These are phyloP conservation scores for Russula emetica DNA, from an alignment of 768 basidiomycete species.

Conservation along the genomic window DNA sequence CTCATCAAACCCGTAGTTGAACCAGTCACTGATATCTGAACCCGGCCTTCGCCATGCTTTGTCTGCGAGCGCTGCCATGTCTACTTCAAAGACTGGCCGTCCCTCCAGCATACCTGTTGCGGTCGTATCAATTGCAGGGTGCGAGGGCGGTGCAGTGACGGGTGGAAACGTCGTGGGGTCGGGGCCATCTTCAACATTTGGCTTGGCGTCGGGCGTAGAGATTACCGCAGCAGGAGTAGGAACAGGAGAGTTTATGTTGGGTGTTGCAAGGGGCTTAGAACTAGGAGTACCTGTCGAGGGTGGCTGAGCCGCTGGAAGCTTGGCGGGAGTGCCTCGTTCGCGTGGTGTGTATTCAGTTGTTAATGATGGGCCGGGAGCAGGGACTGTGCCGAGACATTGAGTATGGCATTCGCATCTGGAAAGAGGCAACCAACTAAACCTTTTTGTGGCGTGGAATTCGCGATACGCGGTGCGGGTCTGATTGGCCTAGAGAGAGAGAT, in stretches of 20 bases:
- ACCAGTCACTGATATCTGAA: conserved; percentile 94
- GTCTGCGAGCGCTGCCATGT: conserved; percentile 65
- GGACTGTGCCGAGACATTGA: conserved; percentile 34
- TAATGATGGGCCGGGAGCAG: conserved; percentile 55
- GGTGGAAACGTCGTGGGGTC: conserved; percentile 64
- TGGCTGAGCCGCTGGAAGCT: conserved; percentile 33
- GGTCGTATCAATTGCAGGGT: conserved; percentile 71
- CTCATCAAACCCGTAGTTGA: conserved; percentile 99
- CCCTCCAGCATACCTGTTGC: conserved; percentile 65
- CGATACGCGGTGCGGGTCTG: conserved; percentile 32
- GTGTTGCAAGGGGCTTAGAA: conserved; percentile 24
- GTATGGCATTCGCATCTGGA: not conserved
- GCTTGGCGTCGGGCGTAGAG: conserved; percentile 12
- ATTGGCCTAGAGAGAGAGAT: conserved; percentile 35
- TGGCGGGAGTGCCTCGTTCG: conserved; percentile 51
- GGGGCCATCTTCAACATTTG: conserved; percentile 45
- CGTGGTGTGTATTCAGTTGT: conserved; percentile 83
- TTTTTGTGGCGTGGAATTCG: conserved; percentile 35
- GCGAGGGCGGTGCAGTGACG: conserved; percentile 69
- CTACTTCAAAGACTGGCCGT: conserved; percentile 79
- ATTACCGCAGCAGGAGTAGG: not conserved
- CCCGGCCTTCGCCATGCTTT: conserved; percentile 93
- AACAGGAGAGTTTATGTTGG: conserved; percentile 25
- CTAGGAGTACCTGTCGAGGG: conserved; percentile 20
- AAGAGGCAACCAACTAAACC: conserved; percentile 27